Evolutionary conservation across 306 rosid species (phyloP), one percentile per base, ranked within the genome.

Genomic region (Casuarina glauca): DNA sequence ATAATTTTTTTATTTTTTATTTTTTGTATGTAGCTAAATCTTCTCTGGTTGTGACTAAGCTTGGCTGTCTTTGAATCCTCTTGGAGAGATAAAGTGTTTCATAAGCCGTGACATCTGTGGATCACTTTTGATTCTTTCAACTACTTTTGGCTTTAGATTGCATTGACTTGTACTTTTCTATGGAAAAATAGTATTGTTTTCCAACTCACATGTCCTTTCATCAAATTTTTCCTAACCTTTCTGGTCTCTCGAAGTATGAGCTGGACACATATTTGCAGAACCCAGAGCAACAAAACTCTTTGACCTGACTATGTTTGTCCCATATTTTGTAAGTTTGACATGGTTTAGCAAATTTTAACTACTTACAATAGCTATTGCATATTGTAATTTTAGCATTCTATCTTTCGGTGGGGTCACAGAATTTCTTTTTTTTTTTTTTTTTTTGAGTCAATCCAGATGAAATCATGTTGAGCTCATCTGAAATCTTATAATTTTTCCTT

Each of bases 191-290:
- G 26, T 15, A 42, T 42, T 41, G 0, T 67, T 20, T 42, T 10
- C 64, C 12, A 26, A 17, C 4, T 4, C 12, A 26, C 2, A 20
- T 8, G 4, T 58, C 26, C 3, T 26, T 55, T 55, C 32, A 26
- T 26, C 32, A 26, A 26, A 26, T 26, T 50, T 19, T 58, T 48
- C 3, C 12, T 9, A 2, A 5, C 64, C 3, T 9, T 26, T 19
- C 11, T 58, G 64, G 64, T 58, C 64, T 58, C 64, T 26, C 9
- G 64, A 58, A 58, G 39, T 58, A 58, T 13, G 39, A 58, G 64
- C 41, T 10, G 26, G 9, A 26, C 41, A 26, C 64, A 58, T 10
- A 20, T 20, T 58, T 58, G 9, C 41, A 9, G 12, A 12, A 55
- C 10, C 62, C 9, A 9, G 26, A 58, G 9, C 15, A 26, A 58